Evolutionary conservation across 139 green algal species (phyloP).

Genomic region (Tetratostichococcus sp.): DNA sequence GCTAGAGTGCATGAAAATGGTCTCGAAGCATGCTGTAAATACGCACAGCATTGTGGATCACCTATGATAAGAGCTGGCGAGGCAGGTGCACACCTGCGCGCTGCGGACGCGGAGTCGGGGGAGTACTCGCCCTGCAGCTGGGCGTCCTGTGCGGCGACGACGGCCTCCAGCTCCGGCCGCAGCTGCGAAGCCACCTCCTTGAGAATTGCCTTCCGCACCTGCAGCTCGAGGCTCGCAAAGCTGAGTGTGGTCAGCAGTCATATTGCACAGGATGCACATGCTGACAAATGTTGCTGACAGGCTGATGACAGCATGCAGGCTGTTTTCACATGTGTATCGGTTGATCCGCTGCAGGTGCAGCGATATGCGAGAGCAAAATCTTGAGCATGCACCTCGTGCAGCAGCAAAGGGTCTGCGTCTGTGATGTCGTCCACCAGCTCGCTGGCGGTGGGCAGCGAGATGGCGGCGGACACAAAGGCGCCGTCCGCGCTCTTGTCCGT

Average conservation of each 20-base stretch:
- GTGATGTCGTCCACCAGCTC: constrained; percentile 77
- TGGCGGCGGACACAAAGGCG: constrained; percentile 60
- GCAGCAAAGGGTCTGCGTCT: constrained; percentile 63
- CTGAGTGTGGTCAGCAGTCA: too few species aligned
- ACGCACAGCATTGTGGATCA: too few species aligned
- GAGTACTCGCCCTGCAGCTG: constrained; percentile 49
- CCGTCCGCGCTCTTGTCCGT: constrained; percentile 52
- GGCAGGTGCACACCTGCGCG: not conserved
- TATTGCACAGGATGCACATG: too few species aligned
- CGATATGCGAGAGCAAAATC: too few species aligned
- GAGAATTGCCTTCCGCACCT: constrained; percentile 70
- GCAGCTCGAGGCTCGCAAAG: too few species aligned
- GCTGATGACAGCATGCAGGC: not conserved
- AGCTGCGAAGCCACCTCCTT: constrained; percentile 65
- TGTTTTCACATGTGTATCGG: too few species aligned
- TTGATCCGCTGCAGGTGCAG: too few species aligned
- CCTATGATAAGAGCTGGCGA: too few species aligned
- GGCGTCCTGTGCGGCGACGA: constrained; percentile 60
- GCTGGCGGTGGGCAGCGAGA: constrained; percentile 55
- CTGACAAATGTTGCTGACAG: too few species aligned
- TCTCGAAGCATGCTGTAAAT: too few species aligned
- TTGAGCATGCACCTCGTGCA: constrained; percentile 50
- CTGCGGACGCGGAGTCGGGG: constrained; percentile 23
- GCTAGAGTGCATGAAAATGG: too few species aligned
- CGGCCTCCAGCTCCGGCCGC: constrained; percentile 65